These are phyloP conservation scores for Strigomonas galati DNA, from an alignment of 208 protist genomes.

Conservation along the genomic window DNA sequence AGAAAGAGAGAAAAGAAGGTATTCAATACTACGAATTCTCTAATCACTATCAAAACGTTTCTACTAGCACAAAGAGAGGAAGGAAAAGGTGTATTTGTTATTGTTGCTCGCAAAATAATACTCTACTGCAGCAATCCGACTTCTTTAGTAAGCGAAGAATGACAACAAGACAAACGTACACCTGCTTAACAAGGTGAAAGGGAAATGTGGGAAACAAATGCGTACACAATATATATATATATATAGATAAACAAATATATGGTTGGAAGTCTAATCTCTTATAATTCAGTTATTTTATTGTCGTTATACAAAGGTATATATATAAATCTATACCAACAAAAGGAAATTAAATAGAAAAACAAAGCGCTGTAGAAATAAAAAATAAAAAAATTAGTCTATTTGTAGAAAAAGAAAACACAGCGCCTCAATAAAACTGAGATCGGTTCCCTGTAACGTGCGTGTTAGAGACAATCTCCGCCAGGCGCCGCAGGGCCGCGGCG, in stretches of 20 bases:
- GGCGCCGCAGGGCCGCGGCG: slow-evolving; percentile 33
- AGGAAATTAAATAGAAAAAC: slow-evolving; percentile 13
- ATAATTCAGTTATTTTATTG: not conserved
- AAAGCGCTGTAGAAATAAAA: slow-evolving; percentile 5
- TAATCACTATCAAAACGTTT: slow-evolving; percentile 1
- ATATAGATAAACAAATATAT: not conserved
- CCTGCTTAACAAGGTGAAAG: not conserved
- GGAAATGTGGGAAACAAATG: not conserved
- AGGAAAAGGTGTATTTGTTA: slow-evolving; percentile 1
- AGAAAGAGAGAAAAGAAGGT: slow-evolving; percentile 4
- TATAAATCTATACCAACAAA: not conserved
- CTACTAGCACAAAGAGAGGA: not conserved
- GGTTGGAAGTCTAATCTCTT: not conserved
- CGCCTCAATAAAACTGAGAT: slow-evolving; percentile 5
- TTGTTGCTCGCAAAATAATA: not conserved
- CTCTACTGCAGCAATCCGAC: too few species aligned
- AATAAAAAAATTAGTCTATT: slow-evolving; percentile 1
- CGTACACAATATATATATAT: not conserved
- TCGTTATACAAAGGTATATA: slow-evolving; percentile 16
- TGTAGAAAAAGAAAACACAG: slow-evolving; percentile 10
- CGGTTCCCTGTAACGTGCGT: slow-evolving; percentile 36
- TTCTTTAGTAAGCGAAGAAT: too few species aligned
- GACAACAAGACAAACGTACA: too few species aligned
- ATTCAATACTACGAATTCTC: not conserved
- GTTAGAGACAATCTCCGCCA: slow-evolving; percentile 62